These are phyloP conservation scores for Auriculariales sp. DNA, from an alignment of 768 basidiomycete genomes.

Conservation along the genomic window DNA sequence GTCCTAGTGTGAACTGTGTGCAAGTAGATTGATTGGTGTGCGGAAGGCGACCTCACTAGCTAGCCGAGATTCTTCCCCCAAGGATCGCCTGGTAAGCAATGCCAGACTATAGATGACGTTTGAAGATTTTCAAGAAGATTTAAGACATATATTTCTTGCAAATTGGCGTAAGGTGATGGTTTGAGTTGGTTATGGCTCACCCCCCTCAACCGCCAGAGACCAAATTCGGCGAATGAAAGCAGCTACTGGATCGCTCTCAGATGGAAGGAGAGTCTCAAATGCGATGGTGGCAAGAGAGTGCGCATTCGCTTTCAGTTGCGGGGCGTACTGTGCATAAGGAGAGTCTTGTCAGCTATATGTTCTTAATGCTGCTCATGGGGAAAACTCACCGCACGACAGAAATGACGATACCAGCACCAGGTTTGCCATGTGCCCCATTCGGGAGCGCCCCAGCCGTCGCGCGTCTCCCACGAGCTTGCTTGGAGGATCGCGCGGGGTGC, in stretches of 20 bases:
- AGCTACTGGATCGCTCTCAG: not conserved
- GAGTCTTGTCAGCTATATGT: not conserved
- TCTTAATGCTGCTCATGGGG: not conserved
- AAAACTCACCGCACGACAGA: slow-evolving; percentile 57
- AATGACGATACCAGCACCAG: slow-evolving; percentile 86
- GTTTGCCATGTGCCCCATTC: slow-evolving; percentile 81
- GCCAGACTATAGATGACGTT: too few relatives aligned
- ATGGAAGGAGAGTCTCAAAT: slow-evolving; percentile 25
- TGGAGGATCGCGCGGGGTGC: slow-evolving; percentile 42
- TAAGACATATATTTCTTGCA: too few relatives aligned
- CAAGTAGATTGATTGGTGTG: too few relatives aligned
- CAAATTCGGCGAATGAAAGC: slow-evolving; percentile 1
- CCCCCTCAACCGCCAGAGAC: slow-evolving; percentile 3
- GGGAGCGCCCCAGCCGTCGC: slow-evolving; percentile 50
- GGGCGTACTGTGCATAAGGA: slow-evolving; percentile 43
- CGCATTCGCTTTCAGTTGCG: slow-evolving; percentile 61
- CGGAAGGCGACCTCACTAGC: too few relatives aligned
- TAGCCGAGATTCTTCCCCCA: too few relatives aligned
- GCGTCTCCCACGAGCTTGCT: slow-evolving; percentile 55
- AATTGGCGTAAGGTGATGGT: too few relatives aligned
- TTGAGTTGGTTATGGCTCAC: not conserved
- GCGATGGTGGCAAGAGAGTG: slow-evolving; percentile 58
- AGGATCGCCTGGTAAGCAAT: too few relatives aligned
- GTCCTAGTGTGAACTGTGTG: too few relatives aligned
- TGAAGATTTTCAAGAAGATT: too few relatives aligned